Conservation (phyloP, 768 basidiomycete genomes). For the Russula dissimulans region DNA sequence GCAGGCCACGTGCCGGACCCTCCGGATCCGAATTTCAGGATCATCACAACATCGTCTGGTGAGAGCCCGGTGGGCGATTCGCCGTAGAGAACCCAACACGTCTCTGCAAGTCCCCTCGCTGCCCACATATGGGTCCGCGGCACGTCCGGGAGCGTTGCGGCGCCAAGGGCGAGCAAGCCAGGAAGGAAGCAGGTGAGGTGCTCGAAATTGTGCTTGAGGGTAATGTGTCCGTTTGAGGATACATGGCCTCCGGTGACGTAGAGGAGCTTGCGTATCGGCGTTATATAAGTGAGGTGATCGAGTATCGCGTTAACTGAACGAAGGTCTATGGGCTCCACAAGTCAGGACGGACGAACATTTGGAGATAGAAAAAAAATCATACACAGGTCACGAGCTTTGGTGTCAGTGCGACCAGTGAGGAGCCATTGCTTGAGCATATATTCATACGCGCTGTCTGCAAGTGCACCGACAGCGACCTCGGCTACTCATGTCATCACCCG, state of each 20-base stretch:
- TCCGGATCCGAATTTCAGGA: neutral
- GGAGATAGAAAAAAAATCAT: slow-evolving; percentile 21
- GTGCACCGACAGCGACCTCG: too few relatives aligned
- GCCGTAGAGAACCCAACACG: slow-evolving; percentile 64
- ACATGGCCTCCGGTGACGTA: slow-evolving; percentile 54
- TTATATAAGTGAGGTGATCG: slow-evolving; percentile 56
- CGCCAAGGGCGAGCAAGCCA: slow-evolving; percentile 66
- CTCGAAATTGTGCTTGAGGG: slow-evolving; percentile 47
- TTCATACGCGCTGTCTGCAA: slow-evolving; percentile 36
- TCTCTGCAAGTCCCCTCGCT: slow-evolving; percentile 64
- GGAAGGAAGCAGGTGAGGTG: slow-evolving; percentile 78
- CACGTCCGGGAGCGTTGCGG: slow-evolving; percentile 47
- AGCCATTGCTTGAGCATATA: slow-evolving; percentile 71
- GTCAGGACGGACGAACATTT: neutral
- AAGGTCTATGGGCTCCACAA: slow-evolving; percentile 36
- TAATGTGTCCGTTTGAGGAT: neutral
- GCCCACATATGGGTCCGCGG: slow-evolving; percentile 62
- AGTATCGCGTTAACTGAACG: slow-evolving; percentile 52
- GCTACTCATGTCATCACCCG: slow-evolving; percentile 24
- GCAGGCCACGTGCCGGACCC: too few relatives aligned
- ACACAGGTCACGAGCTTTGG: slow-evolving; percentile 58
- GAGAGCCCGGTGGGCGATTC: slow-evolving; percentile 63
- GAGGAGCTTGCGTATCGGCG: slow-evolving; percentile 54
- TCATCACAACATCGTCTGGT: slow-evolving; percentile 46
- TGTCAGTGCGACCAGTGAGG: slow-evolving; percentile 54